A percentile compares a stretch with the other conserved stretches of the same genome.
These are phyloP conservation scores for Neoboletus magnificus DNA, from an alignment of 768 basidiomycete species.

Conservation along the genomic window DNA sequence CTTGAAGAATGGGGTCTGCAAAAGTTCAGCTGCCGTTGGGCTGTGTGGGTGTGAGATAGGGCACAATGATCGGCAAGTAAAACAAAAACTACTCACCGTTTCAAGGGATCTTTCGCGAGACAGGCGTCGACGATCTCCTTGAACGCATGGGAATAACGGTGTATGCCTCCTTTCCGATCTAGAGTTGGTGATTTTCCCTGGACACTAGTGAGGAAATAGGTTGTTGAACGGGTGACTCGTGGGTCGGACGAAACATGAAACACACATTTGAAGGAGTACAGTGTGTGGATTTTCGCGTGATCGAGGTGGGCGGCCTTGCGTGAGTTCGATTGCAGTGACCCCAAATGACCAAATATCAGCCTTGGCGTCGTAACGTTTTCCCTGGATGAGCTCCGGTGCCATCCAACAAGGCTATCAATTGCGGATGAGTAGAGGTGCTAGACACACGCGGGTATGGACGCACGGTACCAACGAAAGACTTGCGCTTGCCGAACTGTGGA, in stretches of 20 bases:
- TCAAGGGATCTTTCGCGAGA: constrained; percentile 78
- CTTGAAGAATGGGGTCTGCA: constrained; percentile 78
- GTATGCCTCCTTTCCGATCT: constrained; percentile 63
- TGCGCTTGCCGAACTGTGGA: constrained; percentile 68
- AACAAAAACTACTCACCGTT: constrained; percentile 45
- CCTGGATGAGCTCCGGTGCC: constrained; percentile 91
- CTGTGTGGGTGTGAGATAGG: constrained; percentile 40
- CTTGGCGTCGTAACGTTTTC: constrained; percentile 76
- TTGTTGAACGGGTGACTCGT: neutral
- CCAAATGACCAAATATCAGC: constrained; percentile 98
- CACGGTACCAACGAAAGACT: constrained; percentile 90
- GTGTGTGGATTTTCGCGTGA: constrained; percentile 70
- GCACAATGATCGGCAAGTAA: neutral
- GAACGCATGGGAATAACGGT: constrained; percentile 78
- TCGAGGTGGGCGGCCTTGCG: constrained; percentile 84
- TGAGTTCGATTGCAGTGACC: constrained; percentile 89
- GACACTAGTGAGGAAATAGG: constrained; percentile 42
- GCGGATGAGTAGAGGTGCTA: neutral
- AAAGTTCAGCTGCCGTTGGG: constrained; percentile 74
- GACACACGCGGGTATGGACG: constrained; percentile 18
- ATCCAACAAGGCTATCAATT: constrained; percentile 81
- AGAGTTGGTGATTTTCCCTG: constrained; percentile 76
- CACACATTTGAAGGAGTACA: constrained; percentile 73
- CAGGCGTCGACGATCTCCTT: constrained; percentile 82
- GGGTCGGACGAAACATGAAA: constrained; percentile 1